These are phyloP conservation scores for Cytospora mali DNA, from an alignment of 2,329 filamentous ascomycete species.

Conservation along the genomic window DNA sequence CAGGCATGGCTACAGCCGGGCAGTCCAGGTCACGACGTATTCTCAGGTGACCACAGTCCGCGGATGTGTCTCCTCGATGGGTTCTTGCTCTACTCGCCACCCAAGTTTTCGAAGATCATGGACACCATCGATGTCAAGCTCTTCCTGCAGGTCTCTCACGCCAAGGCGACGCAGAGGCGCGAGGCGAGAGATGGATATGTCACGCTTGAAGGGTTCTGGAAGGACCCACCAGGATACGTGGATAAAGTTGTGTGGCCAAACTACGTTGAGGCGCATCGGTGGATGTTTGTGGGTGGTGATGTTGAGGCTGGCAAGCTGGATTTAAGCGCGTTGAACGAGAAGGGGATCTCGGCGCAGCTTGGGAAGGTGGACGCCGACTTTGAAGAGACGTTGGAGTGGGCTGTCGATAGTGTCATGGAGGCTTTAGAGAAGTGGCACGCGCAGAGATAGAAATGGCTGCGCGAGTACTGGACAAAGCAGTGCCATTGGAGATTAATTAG, in stretches of 20 bases:
- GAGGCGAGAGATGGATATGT: constrained; percentile 76
- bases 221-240: constrained; percentile 91
- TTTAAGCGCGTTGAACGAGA: constrained; percentile 40
- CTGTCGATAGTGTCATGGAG: constrained; percentile 62
- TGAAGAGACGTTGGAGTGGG: constrained; percentile 67
- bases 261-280: constrained; percentile 79
- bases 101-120: constrained; percentile 55
- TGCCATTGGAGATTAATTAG: background rate
- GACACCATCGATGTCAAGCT: constrained; percentile 72
- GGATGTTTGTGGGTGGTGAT: constrained; percentile 73
- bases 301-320: constrained; percentile 60
- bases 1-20: constrained; percentile 48
- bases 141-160: constrained; percentile 73
- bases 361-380: constrained; percentile 58
- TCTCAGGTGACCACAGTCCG: constrained; percentile 35
- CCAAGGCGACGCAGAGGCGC: constrained; percentile 64
- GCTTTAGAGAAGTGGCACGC: constrained; percentile 40
- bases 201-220: constrained; percentile 89
- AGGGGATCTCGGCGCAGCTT: constrained; percentile 53
- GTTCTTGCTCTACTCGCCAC: constrained; percentile 75
- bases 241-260: constrained; percentile 96
- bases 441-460: background rate
- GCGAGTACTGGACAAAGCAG: background rate
- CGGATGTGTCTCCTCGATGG: constrained; percentile 80
- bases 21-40: constrained; percentile 45